phyloP scores from a whole-genome alignment of 192 early-diverging fungal genomes.

The Tieghemiomyces parasiticus region DNA sequence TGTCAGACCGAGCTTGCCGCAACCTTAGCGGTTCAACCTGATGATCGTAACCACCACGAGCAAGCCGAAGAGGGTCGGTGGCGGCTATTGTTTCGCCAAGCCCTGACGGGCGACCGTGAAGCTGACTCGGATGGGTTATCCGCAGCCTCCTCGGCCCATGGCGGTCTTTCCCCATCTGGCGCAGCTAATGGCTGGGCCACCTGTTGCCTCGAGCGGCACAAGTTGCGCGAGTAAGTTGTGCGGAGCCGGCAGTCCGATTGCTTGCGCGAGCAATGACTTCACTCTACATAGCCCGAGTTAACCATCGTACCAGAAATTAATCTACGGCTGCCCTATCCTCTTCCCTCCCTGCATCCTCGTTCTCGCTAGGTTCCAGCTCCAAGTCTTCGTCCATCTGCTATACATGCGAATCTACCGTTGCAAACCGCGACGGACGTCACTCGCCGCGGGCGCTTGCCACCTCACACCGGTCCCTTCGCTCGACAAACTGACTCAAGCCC shows the following conservation, averaged over 20 bases:
- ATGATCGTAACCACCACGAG: background rate
- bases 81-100: background rate
- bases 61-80: background rate
- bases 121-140: background rate
- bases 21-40: background rate
- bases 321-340: no score
- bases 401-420: constrained; percentile 5
- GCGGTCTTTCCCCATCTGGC: no score
- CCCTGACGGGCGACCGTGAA: background rate
- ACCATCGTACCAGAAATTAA: no score
- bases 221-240: constrained; percentile 10
- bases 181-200: no score
- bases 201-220: background rate
- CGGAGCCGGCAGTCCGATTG: no score
- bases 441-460: background rate
- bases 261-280: no score
- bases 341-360: no score
- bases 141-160: background rate
- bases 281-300: no score
- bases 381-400: constrained; percentile 1
- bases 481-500: background rate
- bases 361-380: constrained; percentile 5
- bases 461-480: background rate
- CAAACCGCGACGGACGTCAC: background rate
- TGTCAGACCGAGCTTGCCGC: background rate